These are phyloP conservation scores for Aegilops speltoides DNA, from an alignment of 176 grass and related monocot genomes.

Conservation along the genomic window DNA sequence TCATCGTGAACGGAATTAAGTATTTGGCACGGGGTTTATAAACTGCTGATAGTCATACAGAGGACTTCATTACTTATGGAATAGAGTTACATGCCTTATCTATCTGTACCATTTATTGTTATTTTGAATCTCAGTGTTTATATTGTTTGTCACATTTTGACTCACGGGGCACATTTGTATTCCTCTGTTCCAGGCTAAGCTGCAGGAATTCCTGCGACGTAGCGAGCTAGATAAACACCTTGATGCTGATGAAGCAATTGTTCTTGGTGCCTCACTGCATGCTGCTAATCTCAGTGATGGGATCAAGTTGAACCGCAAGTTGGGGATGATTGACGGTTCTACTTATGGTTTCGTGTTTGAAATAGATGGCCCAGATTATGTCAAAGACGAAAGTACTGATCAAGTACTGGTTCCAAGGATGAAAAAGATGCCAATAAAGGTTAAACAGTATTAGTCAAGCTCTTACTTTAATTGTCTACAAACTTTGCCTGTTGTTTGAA, in stretches of 20 bases:
- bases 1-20: not conserved
- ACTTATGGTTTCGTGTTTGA: constrained; percentile 85
- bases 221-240: constrained; percentile 82
- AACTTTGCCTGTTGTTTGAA: constrained; percentile 1
- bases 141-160: not conserved
- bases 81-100: not conserved
- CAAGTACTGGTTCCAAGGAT: constrained; percentile 74
- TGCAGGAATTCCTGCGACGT: constrained; percentile 90
- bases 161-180: not conserved
- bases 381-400: constrained; percentile 79
- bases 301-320: constrained; percentile 97
- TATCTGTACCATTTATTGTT: not conserved
- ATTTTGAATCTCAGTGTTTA: constrained; percentile 1
- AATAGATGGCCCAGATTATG: constrained; percentile 64
- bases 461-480: not conserved
- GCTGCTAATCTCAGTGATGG: constrained; percentile 99
- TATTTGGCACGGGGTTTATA: not conserved
- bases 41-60: not conserved
- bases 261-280: constrained; percentile 92
- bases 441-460: not conserved
- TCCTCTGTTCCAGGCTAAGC: constrained; percentile 65
- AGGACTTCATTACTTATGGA: not conserved
- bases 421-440: constrained; percentile 99
- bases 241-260: constrained; percentile 99
- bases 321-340: constrained; percentile 98